Evolutionary conservation across 164 flowering plant genomes (phyloP), one percentile per base, ranked within the genome.

Genomic region (Protea cynaroides): DNA sequence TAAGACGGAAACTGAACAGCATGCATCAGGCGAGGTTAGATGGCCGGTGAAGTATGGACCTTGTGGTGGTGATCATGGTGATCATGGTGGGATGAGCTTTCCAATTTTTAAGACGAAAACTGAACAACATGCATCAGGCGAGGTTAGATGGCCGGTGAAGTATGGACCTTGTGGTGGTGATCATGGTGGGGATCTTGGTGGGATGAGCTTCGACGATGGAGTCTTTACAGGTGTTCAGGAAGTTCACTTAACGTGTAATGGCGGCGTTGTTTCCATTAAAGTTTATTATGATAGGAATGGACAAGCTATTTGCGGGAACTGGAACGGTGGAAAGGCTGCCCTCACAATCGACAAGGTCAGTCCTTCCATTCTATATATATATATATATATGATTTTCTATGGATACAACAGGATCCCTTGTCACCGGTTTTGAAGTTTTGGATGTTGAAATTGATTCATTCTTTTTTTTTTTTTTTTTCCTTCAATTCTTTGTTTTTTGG

Each of bases 101-200:
- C n/a, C n/a, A n/a, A n/a, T n/a, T n/a, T n/a, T n/a, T n/a, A n/a
- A n/a, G n/a, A n/a, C n/a, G n/a, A n/a, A n/a, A n/a, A n/a, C n/a
- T n/a, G n/a, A n/a, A n/a, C n/a, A n/a, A n/a, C n/a, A n/a, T n/a
- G n/a, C n/a, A n/a, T n/a, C n/a, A n/a, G n/a, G n/a, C n/a, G 71
- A 34, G 21, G 58, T 22, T 3, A 75, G 75, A 40, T 82, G 82
- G 4, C 70, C 67, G 0, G 63, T 78, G 63, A 71, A 82, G 25
- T 82, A 62, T 65, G 96, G 98, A 72, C 96, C 96, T 0, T 89
- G 92, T 89, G 98, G 96, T 19, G 96, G 98, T 25, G 71, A 17
- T n/a, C n/a, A n/a, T n/a, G n/a, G n/a, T n/a, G n/a, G n/a, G n/a
- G n/a, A n/a, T n/a, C n/a, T n/a, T 19, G 89, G 96, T 11, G 98